phyloP scores from a whole-genome alignment of 2,329 filamentous ascomycete genomes.

The Fusarium haematococcum region DNA sequence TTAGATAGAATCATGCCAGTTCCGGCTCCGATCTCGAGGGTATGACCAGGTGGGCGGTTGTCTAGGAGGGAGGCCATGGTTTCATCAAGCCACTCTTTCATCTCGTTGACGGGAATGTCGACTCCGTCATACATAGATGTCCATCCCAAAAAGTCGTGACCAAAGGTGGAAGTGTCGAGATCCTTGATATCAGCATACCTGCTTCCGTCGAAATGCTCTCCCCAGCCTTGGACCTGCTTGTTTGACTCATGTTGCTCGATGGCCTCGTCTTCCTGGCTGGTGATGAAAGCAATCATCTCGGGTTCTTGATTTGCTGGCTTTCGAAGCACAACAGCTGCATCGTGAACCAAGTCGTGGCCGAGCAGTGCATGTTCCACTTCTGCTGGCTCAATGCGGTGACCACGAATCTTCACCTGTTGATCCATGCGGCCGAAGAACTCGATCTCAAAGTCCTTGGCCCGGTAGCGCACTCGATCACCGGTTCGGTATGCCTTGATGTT shows the following conservation, averaged over 20 bases:
- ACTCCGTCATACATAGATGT: conserved; percentile 48
- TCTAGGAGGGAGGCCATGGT: conserved; percentile 40
- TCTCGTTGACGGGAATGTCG: conserved; percentile 42
- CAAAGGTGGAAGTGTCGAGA: conserved; percentile 23
- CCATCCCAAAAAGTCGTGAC: conserved; percentile 48
- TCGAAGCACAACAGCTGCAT: conserved; percentile 12
- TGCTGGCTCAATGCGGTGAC: conserved; percentile 41
- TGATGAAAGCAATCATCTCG: conserved; percentile 31
- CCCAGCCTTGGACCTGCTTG: conserved; percentile 34
- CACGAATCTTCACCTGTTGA: conserved; percentile 41
- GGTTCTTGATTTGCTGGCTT: not conserved
- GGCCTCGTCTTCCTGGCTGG: not conserved
- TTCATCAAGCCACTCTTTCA: conserved; percentile 51
- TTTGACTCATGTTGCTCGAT: not conserved
- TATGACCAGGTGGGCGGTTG: conserved; percentile 6
- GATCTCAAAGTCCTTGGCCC: conserved; percentile 27
- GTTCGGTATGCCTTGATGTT: conserved; percentile 32
- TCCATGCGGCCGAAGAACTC: conserved; percentile 43
- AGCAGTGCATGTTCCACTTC: conserved; percentile 6
- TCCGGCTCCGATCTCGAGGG: conserved; percentile 49
- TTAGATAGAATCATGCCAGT: conserved; percentile 51
- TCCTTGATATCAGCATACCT: conserved; percentile 27
- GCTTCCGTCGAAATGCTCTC: conserved; percentile 27
- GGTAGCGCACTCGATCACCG: conserved; percentile 34
- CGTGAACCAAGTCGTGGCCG: not conserved